Base-by-base conservation (phyloP, 257 asterid genomes). In the Verbascum thapsus region DNA sequence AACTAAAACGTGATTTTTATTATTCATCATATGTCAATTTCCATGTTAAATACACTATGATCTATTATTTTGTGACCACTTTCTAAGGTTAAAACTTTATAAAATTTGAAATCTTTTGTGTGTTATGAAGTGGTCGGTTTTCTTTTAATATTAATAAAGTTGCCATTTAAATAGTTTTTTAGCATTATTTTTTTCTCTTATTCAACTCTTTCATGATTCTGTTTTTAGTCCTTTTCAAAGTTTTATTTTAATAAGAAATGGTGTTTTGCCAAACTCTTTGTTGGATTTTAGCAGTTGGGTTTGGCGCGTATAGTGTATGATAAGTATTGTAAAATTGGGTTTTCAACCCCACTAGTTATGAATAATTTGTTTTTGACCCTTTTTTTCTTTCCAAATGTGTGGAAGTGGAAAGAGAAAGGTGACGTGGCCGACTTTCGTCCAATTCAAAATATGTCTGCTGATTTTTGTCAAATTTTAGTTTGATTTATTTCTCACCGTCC, bases 1-100 rank as follows among this genome's bases (percentile, higher is more conserved):
- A n/a, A n/a, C n/a, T n/a, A 52, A 19, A 55, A 73, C 71, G 78
- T 67, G 71, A 55, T 67, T 48, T 54, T 37, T 39, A 38, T 67
- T 2, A 26, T 26, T 5, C 32, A 26, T 5, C 32, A 1, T 26
- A 1, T 26, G 32, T 26, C 32, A 26, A 26, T 26, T 26, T 26
- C 32, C 32, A 2, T 26, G 32, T 26, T 26, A 26, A 26, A 5
- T 5, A 26, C 32, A 26, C 32, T 5, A 26, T n/a, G n/a, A n/a
- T n/a, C 32, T 1, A 26, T 26, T 26, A 26, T 5, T 26, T 26
- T 26, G 5, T 26, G 5, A 2, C 2, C 5, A 26, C 32, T 26
- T 26, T 26, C 32, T 1, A 5, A 26, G 32, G 32, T 26, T 2
- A 5, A n/a, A n/a, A n/a, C n/a, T n/a, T n/a, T n/a, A 5, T 26